Evolutionary conservation across 73 alveolate genomes (phyloP).

Genomic region (Paramecium pentaurelia): DNA sequence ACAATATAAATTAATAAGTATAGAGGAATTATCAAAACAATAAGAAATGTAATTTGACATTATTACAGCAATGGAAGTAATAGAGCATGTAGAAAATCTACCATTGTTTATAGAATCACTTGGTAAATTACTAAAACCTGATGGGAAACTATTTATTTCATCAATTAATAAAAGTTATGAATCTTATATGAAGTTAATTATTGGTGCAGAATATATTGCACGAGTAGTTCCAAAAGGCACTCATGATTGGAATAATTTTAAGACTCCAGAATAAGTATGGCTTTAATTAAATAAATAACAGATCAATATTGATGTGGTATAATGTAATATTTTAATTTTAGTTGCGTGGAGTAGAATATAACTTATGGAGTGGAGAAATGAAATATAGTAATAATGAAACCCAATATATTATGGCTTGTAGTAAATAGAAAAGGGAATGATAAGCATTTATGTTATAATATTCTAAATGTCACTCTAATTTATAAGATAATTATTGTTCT

Average conservation of each 20-base stretch:
- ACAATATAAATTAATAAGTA: not conserved
- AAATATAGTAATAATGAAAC: not conserved
- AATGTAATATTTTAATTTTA: not conserved
- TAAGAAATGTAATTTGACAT: constrained; percentile 51
- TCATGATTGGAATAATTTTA: constrained; percentile 82
- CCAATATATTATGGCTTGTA: not conserved
- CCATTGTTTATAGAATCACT: constrained; percentile 64
- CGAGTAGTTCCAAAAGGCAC: constrained; percentile 82
- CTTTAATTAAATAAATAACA: constrained; percentile 1
- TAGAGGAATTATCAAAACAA: constrained; percentile 22
- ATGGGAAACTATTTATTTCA: constrained; percentile 76
- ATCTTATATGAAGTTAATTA: constrained; percentile 69
- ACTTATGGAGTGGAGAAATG: not conserved
- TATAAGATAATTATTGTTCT: not conserved
- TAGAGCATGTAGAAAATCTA: constrained; percentile 82
- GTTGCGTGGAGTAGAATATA: not conserved
- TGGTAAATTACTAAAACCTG: constrained; percentile 59
- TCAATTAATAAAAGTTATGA: constrained; percentile 82
- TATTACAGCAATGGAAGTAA: constrained; percentile 82
- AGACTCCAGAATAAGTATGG: constrained; percentile 65
- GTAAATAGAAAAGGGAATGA: not conserved
- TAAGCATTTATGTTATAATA: not conserved
- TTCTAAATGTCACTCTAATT: not conserved
- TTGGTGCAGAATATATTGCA: constrained; percentile 77
- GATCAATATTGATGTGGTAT: not conserved